Evolutionary conservation across 352 stramenopile species (phyloP), one percentile per base, ranked within the genome.

Genomic region (Blastocystis sp.): DNA sequence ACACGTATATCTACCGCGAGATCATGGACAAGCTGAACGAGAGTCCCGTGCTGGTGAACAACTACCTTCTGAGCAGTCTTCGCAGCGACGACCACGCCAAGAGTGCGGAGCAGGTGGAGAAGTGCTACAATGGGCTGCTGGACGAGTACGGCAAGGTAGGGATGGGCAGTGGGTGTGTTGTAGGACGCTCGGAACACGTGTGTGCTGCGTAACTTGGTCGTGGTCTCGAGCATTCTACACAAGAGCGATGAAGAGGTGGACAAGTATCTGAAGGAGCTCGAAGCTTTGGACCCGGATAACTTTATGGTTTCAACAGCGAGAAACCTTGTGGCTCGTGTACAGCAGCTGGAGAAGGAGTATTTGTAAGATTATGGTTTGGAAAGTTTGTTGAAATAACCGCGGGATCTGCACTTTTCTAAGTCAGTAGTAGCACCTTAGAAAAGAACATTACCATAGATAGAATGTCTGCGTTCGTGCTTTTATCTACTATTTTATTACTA

Each of bases 1-100:
- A 68, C 50, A 85, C 73, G 63, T 85, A 85, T 43, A 85, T 85
- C 54, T 85, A 85, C 39, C 47, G 47, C 5, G 73, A 85, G 56
- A 64, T 85, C 11, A 85, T 85, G 73, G 73, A 85, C 56, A 85
- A 85, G 73, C 55, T 85, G 73, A 85, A 85, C 50, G 73, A 85
- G 26, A 85, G 73, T 41, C 50, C 73, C 18, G 68, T 85, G 73
- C 55, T 85, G 50, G 47, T 85, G 11, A 85, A 26, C 18, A 85
- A 85, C 39, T 85, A 85, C 56, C 73, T 85, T 24, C 24, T 69
- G 73, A 85, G 47, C 37, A 45, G n/a, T 16, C 53, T 85, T 6
- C 73, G 73, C 13, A 66, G 47, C 37, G 53, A 68, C 56, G 20
- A 68, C 30, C 45, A 68, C 24, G 73, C 53, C 9, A 4, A 30